These are phyloP conservation scores for Nadsonia fulvescens DNA, from an alignment of 805 yeast species.

Conservation along the genomic window DNA sequence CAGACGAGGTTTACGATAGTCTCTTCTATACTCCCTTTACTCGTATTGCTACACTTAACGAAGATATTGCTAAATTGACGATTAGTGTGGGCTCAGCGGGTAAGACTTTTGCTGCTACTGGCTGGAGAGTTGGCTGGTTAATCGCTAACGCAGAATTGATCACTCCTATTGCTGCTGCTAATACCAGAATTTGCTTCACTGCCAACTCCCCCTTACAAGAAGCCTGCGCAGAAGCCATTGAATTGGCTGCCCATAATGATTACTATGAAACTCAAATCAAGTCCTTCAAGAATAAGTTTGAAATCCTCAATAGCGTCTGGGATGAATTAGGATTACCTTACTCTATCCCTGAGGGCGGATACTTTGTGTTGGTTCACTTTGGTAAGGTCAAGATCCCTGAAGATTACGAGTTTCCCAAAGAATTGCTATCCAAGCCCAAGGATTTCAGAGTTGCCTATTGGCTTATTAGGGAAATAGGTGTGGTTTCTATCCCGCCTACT, in stretches of 20 bases:
- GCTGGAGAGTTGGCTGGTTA: constrained; percentile 97
- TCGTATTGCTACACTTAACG: constrained; percentile 66
- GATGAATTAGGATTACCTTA: constrained; percentile 82
- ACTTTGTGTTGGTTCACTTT: constrained; percentile 78
- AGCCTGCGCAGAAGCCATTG: constrained; percentile 69
- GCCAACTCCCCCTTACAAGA: constrained; percentile 86
- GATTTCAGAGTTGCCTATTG: constrained; percentile 86
- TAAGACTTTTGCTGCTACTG: constrained; percentile 95
- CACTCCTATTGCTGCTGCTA: constrained; percentile 71
- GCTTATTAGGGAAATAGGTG: constrained; percentile 83
- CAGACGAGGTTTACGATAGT: constrained; percentile 94
- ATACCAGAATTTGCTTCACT: constrained; percentile 84
- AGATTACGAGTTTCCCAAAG: constrained; percentile 55
- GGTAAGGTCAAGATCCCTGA: constrained; percentile 63
- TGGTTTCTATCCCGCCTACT: constrained; percentile 95
- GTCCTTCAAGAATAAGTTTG: constrained; percentile 53
- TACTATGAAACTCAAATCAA: constrained; percentile 58
- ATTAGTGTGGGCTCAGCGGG: constrained; percentile 95
- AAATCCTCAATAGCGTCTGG: constrained; percentile 55
- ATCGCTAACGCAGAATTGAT: constrained; percentile 73
- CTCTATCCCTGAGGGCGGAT: constrained; percentile 84
- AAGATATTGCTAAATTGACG: constrained; percentile 63
- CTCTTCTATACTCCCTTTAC: constrained; percentile 62
- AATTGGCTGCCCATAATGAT: constrained; percentile 36
- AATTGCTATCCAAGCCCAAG: constrained; percentile 45